Evolutionary conservation across 371 early-diverging fungal genomes (phyloP).

Genomic region (Mucor mucedo): DNA sequence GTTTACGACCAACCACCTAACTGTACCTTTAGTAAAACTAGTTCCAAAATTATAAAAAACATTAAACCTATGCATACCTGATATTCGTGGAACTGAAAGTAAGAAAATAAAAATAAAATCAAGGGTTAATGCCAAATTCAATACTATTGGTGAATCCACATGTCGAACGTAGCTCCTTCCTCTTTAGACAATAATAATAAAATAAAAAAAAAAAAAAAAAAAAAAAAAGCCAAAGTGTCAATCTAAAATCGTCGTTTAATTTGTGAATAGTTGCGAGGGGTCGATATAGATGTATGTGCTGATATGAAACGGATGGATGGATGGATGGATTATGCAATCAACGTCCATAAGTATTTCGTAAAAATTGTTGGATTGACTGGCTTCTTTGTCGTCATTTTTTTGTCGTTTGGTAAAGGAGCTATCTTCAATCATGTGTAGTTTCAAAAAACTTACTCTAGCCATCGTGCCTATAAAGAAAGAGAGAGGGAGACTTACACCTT

Average conservation of each 20-base stretch:
- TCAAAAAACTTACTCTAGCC: slow-evolving; percentile 38
- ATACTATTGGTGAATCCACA: background rate
- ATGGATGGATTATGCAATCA: slow-evolving; percentile 14
- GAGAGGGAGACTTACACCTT: slow-evolving; percentile 30
- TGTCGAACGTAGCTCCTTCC: background rate
- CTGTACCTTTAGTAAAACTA: background rate
- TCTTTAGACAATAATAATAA: too few species aligned
- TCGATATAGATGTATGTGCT: background rate
- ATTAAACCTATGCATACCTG: slow-evolving; percentile 12
- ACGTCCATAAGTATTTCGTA: background rate
- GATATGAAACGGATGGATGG: slow-evolving; percentile 3
- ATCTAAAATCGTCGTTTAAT: background rate
- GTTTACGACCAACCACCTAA: slow-evolving; percentile 92
- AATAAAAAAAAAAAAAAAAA: too few species aligned
- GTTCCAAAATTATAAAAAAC: background rate
- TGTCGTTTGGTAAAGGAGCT: background rate
- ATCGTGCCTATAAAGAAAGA: slow-evolving; percentile 40
- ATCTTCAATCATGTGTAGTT: background rate
- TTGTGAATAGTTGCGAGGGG: background rate
- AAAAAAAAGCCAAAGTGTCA: background rate
- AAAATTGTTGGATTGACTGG: too few species aligned
- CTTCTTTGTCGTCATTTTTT: background rate
- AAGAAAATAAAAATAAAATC: slow-evolving; percentile 1
- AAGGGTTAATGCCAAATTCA: slow-evolving; percentile 2
- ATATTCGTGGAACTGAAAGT: slow-evolving; percentile 24